Evolutionary conservation across 805 yeast genomes (phyloP).

Genomic region (Candida golubevii): DNA sequence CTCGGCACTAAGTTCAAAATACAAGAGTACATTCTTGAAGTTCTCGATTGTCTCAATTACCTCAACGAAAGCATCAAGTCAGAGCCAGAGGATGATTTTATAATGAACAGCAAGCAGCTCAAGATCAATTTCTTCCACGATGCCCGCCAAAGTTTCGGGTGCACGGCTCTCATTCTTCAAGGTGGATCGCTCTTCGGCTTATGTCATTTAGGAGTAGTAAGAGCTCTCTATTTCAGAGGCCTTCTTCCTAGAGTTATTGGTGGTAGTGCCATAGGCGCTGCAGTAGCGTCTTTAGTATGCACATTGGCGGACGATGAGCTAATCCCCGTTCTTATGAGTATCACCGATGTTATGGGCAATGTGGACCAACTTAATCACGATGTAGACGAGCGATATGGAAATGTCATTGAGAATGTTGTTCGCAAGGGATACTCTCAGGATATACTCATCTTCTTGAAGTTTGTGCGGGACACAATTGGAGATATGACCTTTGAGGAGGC

Average conservation of each 20-base stretch:
- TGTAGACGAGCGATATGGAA: constrained; percentile 58
- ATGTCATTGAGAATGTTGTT: constrained; percentile 69
- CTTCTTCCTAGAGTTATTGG: constrained; percentile 80
- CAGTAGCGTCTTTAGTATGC: constrained; percentile 83
- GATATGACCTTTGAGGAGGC: constrained; percentile 93
- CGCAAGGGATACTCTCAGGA: constrained; percentile 85
- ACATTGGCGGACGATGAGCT: constrained; percentile 66
- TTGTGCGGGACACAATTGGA: constrained; percentile 71
- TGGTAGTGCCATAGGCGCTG: constrained; percentile 93
- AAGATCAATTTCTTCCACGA: constrained; percentile 78
- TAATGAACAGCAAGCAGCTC: constrained; percentile 49
- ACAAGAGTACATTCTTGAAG: constrained; percentile 81
- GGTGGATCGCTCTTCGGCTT: constrained; percentile 95
- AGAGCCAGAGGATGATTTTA: constrained; percentile 27
- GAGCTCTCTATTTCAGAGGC: constrained; percentile 70
- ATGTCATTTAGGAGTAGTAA: constrained; percentile 90
- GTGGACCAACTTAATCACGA: constrained; percentile 48
- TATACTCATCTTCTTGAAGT: constrained; percentile 70
- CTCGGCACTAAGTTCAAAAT: constrained; percentile 86
- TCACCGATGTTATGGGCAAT: constrained; percentile 39
- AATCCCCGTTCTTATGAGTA: constrained; percentile 37
- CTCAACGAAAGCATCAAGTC: constrained; percentile 43
- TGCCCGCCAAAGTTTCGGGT: constrained; percentile 81
- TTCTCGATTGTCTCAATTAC: constrained; percentile 60
- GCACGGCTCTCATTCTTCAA: constrained; percentile 85